Evolutionary conservation across 441 rosid species (phyloP), one percentile per base, ranked within the genome.

Genomic region (Gossypium trilobum): DNA sequence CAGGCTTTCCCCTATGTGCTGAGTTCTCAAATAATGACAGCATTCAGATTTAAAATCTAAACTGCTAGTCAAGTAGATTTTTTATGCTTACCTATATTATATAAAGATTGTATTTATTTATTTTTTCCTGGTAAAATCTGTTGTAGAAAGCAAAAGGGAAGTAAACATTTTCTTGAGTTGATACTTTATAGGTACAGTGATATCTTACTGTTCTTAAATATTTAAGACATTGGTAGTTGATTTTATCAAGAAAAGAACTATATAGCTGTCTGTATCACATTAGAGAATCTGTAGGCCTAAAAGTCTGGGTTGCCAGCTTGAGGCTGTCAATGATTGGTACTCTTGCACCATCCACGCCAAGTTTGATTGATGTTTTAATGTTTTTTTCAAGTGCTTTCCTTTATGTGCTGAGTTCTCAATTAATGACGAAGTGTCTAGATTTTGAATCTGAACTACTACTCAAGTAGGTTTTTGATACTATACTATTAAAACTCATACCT

Each of bases 61-160:
- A 20, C 70, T 44, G 33, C 70, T 65, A 22, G 25, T 42, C 10
- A 65, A 65, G 70, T 42, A 65, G 54, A 44, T 42, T 42, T 36
- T 52, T 68, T 2, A 51, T 10, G 13, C 52, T 71, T 36, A 42
- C 13, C 66, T 56, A 6, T 33, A 33, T 33, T 33, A 33, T 33
- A 33, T 33, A 33, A 33, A 6, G 39, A 5, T 33, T 33, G 9
- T 33, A 33, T 33, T 33, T 33, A 5, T 33, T 33, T 31, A 31
- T 31, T 33, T 33, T 1, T 33, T 33, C 39, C 9, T 33, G 39
- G 39, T 33, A 33, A 33, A 33, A 33, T 33, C 39, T 33, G 39
- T 33, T 33, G 39, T 33, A 33, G 39, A 33, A 33, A 33, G 39
- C 8, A 33, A 33, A 33, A 33, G 39, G 39, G 39, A 33, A 33